Evolutionary conservation across 2,329 filamentous ascomycete species (phyloP), one percentile per base, ranked within the genome.

Genomic region (Clonostachys rhizophaga): DNA sequence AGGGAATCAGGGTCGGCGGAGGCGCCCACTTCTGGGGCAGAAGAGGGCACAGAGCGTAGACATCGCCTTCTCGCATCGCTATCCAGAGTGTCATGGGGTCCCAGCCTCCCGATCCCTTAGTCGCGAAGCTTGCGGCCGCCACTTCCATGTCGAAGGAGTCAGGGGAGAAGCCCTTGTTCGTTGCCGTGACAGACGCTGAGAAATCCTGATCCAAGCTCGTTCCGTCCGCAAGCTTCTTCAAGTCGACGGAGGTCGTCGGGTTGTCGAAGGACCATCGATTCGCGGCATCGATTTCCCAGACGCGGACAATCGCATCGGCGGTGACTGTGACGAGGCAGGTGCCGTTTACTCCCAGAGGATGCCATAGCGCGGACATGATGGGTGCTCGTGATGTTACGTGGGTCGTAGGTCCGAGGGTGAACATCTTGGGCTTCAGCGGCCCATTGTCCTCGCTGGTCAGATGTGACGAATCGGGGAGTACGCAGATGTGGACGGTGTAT

Each of bases 11-110:
- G 0, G 87, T 86, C 2, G 84, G 78, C 13, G 86, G 84, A 20
- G 87, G 84, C 20, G 88, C 83, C 91, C 92, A 97, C 57, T 86
- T 89, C 45, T 84, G 83, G 1, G 94, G 94, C 34, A 99, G 73
- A 39, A 99, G 75, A 2, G 94, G 94, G 61, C 91, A 96, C 9
- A 99, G 72, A 2, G 92, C 91, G 60, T 99, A 99, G 6, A 97
- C 79, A 60, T 96, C 91, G 5, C 94, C 94, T 50, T 90, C 87
- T 36, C 83, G 83, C 87, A 96, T 99, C n/a, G 91, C 91, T 45
- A 97, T 73, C 89, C 92, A 99, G 11, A 99, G 75, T 1, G 94
- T 97, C 88, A 96, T 96, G 10, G 91, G 83, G 8, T 91, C 88
- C 94, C 94, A 99, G 46, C 91, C 91, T 13, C 91, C 92, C 7